These are phyloP conservation scores for Pleurotus djamor DNA, from an alignment of 768 basidiomycete genomes.

Conservation along the genomic window DNA sequence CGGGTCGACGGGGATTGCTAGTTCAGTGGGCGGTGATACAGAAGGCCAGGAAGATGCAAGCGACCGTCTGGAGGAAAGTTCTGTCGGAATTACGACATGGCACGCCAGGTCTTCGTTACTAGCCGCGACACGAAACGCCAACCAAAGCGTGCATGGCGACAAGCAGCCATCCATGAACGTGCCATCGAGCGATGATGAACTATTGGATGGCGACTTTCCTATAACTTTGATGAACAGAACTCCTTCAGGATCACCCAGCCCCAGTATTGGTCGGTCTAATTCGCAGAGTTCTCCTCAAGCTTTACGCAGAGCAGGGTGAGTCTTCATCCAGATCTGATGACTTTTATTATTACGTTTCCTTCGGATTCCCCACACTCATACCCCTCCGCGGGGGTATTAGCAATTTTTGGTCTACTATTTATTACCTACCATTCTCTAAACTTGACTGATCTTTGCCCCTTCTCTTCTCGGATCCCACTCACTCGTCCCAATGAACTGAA, in stretches of 20 bases:
- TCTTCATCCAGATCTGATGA: not conserved
- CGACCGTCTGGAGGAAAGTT: not conserved
- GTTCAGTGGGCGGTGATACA: not conserved
- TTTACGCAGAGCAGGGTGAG: slow-evolving; percentile 6
- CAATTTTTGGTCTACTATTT: not conserved
- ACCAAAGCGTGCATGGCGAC: not conserved
- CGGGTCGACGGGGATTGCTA: not conserved
- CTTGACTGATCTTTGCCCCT: not conserved
- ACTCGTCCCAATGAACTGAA: not conserved
- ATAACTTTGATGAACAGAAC: not conserved
- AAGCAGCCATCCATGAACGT: not conserved
- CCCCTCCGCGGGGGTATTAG: not conserved
- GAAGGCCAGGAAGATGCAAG: not conserved
- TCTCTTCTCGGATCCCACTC: not conserved
- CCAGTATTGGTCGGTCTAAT: not conserved
- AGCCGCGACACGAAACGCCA: not conserved
- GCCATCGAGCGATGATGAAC: not conserved
- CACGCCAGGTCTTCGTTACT: not conserved
- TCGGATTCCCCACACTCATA: slow-evolving; percentile 3
- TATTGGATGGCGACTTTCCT: not conserved
- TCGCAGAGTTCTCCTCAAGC: not conserved
- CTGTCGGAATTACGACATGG: not conserved
- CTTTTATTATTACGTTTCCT: not conserved
- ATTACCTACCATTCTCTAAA: not conserved
- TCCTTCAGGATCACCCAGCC: not conserved